These are phyloP conservation scores for Chaetomiaceae sp. DNA, from an alignment of 2,329 filamentous ascomycete genomes.

Conservation along the genomic window DNA sequence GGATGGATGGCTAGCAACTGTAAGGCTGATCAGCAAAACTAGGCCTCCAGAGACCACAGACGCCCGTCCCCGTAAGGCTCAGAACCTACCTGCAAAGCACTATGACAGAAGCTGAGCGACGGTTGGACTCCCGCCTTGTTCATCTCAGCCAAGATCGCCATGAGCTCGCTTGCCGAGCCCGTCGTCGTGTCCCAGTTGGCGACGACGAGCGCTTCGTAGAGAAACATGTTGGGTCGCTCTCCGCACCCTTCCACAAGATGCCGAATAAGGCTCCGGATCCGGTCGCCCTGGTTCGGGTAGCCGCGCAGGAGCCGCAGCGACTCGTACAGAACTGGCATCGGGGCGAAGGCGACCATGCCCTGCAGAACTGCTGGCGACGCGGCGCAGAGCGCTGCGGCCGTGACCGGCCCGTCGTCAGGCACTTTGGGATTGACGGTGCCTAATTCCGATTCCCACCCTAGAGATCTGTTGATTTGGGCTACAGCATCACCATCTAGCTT, in stretches of 20 bases:
- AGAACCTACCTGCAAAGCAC: slow-evolving; percentile 55
- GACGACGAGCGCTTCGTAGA: slow-evolving; percentile 71
- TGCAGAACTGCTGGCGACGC: background rate
- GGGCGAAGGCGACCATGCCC: background rate
- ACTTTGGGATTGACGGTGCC: too few relatives aligned
- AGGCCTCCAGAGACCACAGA: slow-evolving; percentile 1
- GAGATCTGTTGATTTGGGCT: too few relatives aligned
- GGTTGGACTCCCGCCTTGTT: slow-evolving; percentile 51
- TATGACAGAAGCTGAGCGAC: slow-evolving; percentile 64
- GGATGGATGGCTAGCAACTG: slow-evolving; percentile 74
- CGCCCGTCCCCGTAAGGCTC: slow-evolving; percentile 18
- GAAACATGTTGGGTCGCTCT: slow-evolving; percentile 47
- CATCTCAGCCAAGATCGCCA: slow-evolving; percentile 67
- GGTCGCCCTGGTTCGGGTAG: slow-evolving; percentile 31
- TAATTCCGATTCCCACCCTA: too few relatives aligned
- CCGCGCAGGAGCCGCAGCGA: slow-evolving; percentile 36
- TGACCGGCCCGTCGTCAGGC: too few relatives aligned
- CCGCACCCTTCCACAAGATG: slow-evolving; percentile 52
- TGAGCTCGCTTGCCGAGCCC: slow-evolving; percentile 62
- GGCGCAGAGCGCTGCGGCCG: too few relatives aligned
- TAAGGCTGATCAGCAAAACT: slow-evolving; percentile 21
- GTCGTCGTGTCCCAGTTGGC: slow-evolving; percentile 56
- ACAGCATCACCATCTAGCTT: too few relatives aligned
- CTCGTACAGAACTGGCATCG: slow-evolving; percentile 40
- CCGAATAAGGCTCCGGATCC: slow-evolving; percentile 44